phyloP scores from a whole-genome alignment of 768 basidiomycete species.

The Panaeolus cyanescens region DNA sequence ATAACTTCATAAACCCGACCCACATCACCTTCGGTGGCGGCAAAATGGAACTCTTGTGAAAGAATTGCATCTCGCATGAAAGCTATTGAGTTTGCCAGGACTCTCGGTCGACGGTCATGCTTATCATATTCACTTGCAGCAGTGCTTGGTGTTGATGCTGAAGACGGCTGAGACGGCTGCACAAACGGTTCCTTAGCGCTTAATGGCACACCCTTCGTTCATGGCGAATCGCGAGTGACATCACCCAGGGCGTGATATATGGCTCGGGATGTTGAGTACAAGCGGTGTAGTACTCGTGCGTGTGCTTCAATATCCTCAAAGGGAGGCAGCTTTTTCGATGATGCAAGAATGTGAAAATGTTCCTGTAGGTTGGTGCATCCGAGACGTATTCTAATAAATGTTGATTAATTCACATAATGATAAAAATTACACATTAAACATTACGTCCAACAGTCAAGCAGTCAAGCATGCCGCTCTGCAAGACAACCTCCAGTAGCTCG shows the following conservation, averaged over 20 bases:
- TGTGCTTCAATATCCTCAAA: neutral
- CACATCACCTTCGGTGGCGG: slow-evolving; percentile 28
- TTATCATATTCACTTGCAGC: neutral
- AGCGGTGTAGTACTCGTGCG: neutral
- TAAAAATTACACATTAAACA: neutral
- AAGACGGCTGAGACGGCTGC: too few species aligned
- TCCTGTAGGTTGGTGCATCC: neutral
- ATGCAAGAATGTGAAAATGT: neutral
- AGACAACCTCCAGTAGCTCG: slow-evolving; percentile 22
- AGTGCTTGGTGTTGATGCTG: neutral
- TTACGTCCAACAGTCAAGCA: slow-evolving; percentile 26
- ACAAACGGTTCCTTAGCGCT: too few species aligned
- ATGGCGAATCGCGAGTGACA: neutral
- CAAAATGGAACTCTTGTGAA: slow-evolving; percentile 23
- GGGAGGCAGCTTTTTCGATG: neutral
- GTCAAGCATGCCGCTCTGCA: slow-evolving; percentile 29
- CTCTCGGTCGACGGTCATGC: slow-evolving; percentile 5
- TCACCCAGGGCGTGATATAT: neutral
- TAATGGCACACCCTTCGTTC: neutral
- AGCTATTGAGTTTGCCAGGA: slow-evolving; percentile 20
- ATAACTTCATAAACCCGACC: slow-evolving; percentile 29
- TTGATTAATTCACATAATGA: neutral
- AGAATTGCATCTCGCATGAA: slow-evolving; percentile 22
- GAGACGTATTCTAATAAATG: neutral
- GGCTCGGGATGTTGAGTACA: neutral